phyloP scores from a whole-genome alignment of 345 rosid species.

The Cardamine occulta region DNA sequence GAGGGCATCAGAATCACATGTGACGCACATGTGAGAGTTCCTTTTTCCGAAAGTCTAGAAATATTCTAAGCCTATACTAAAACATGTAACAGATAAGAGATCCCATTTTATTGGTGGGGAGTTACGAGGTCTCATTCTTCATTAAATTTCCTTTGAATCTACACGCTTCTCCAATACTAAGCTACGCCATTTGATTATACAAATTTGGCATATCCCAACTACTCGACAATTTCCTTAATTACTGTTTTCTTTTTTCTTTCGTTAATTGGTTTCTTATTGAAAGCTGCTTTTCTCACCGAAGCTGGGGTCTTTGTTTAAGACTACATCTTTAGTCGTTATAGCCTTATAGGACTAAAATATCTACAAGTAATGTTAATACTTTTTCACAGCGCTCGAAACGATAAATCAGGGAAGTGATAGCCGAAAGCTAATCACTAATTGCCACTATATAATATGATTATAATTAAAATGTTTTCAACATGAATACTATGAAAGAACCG shows the following conservation, averaged over 20 bases:
- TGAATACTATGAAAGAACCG: background rate
- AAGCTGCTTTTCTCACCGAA: constrained; percentile 14
- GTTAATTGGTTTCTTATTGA: constrained; percentile 11
- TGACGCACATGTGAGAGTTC: constrained; percentile 34
- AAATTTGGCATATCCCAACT: constrained; percentile 12
- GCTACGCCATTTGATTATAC: constrained; percentile 26
- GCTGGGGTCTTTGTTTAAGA: constrained; percentile 1
- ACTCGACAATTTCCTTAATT: background rate
- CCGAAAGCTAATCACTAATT: constrained; percentile 19
- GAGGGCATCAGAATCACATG: constrained; percentile 19
- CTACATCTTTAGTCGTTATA: background rate
- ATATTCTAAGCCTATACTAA: background rate
- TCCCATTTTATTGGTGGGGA: constrained; percentile 17
- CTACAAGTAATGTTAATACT: background rate
- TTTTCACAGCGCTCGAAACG: constrained; percentile 29
- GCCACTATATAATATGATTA: background rate
- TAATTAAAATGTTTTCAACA: background rate
- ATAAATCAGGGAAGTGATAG: background rate
- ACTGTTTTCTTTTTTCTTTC: background rate
- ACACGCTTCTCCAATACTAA: constrained; percentile 31
- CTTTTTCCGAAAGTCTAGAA: constrained; percentile 20
- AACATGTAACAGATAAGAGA: constrained; percentile 24
- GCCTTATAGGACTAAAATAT: background rate
- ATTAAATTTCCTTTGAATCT: constrained; percentile 26
- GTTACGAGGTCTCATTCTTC: constrained; percentile 8